Evolutionary conservation across 2,329 filamentous ascomycete genomes (phyloP), one percentile per base, ranked within the genome.

Genomic region (Hypoxylon rubiginosum): DNA sequence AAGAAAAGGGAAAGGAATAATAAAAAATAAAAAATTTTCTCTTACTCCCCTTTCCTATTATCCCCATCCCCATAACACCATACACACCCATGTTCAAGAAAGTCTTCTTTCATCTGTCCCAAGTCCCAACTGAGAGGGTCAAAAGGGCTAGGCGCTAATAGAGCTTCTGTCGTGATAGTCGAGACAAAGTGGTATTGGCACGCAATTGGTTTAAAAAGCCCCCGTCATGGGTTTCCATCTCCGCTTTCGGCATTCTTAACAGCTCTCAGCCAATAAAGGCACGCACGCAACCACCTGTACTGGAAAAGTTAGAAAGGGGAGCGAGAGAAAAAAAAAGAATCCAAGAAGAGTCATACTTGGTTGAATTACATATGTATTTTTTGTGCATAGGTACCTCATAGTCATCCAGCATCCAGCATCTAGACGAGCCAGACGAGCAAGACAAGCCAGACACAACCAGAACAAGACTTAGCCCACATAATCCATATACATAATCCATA

Each of bases 231-330:
- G 67, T 66, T 66, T 36, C 65, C 58, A 70, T 69, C 72, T 73
- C 72, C 73, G 73, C 72, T 73, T 72, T 74, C 73, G 73, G 73
- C 71, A 70, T 62, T 64, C 53, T 70, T 52, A 32, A 36, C 17
- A 62, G 19, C 51, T 66, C 46, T 50, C 46, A 57, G 39, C 67
- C 64, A 66, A 65, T 68, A 41, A 65, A 63, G 60, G 53, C 51
- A 66, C 62, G 62, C 67, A 70, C 67, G 59, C 67, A 67, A 68
- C 32, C 64, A 65, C 58, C 39, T 21, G 17, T 17, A 43, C 39
- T 67, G 63, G 58, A 51, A 64, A 64, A 65, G 61, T 58, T 53
- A 64, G 54, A 67, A 69, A 64, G 64, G 60, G 64, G 60, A 69
- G 62, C 32, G 45, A 43, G 39, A 62, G 56, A 51, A 51, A 39